These are phyloP conservation scores for Meyerozyma elateridarum DNA, from an alignment of 1,139 yeast genomes.

Conservation along the genomic window DNA sequence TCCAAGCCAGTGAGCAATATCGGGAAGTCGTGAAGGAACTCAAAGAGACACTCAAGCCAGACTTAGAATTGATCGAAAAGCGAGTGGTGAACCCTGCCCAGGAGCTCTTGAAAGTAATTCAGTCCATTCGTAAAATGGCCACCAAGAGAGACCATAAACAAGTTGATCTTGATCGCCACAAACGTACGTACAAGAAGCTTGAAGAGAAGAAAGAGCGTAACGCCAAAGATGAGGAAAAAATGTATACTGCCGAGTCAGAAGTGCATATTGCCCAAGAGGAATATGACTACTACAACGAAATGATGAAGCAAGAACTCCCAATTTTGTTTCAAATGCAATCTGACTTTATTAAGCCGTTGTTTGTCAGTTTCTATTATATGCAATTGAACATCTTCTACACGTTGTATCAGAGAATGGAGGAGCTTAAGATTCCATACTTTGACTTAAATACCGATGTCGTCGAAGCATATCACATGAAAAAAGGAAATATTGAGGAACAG, in stretches of 20 bases:
- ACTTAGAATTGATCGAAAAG: slow-evolving; percentile 84
- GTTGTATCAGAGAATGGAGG: slow-evolving; percentile 84
- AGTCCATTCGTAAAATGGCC: slow-evolving; percentile 85
- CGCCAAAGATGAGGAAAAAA: slow-evolving; percentile 83
- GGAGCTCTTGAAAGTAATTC: slow-evolving; percentile 78
- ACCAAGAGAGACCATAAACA: slow-evolving; percentile 94
- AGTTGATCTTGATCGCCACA: slow-evolving; percentile 86
- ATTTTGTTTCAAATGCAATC: slow-evolving; percentile 81
- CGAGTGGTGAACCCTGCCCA: slow-evolving; percentile 90
- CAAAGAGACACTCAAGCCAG: slow-evolving; percentile 85
- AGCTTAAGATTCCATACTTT: slow-evolving; percentile 93
- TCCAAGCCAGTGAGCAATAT: slow-evolving; percentile 89
- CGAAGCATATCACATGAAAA: slow-evolving; percentile 71
- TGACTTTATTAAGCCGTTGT: slow-evolving; percentile 87
- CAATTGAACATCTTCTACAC: slow-evolving; percentile 95
- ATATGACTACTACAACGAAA: slow-evolving; percentile 89
- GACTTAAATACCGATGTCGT: slow-evolving; percentile 79
- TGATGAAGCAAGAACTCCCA: slow-evolving; percentile 89
- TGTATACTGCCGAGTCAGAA: slow-evolving; percentile 86
- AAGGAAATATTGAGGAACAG: slow-evolving; percentile 87
- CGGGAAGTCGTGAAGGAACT: slow-evolving; percentile 81
- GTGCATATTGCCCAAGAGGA: slow-evolving; percentile 91
- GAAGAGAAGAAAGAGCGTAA: slow-evolving; percentile 81
- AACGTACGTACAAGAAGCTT: slow-evolving; percentile 60
- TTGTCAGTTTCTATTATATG: slow-evolving; percentile 93